Evolutionary conservation across 495 filamentous ascomycete genomes (phyloP), one percentile per base, ranked within the genome.

Genomic region (Evansstolkia leycettana): DNA sequence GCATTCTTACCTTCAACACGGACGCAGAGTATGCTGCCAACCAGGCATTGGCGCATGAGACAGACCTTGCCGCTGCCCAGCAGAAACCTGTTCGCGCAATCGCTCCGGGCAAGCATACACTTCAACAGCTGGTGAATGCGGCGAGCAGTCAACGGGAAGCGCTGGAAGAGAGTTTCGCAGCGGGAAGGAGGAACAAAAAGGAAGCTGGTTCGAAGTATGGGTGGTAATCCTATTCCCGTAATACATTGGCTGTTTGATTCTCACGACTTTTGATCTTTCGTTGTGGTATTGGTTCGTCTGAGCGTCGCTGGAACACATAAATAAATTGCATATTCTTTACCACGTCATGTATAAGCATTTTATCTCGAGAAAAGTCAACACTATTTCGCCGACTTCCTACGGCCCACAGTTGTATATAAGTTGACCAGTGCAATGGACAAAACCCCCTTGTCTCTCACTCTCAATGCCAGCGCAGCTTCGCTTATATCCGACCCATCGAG

Each of bases 141-240:
- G 87, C 78, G 12, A 76, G 70, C 45, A 78, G 57, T 35, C 84
- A 95, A 62, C 76, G 76, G 54, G 80, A 84, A 4, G 83, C 84
- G 5, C 58, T 95, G 50, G 85, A 94, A 54, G 87, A 95, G 53
- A 82, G 77, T 50, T 95, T 92, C 63, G 83, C 84, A 3, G 58
- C 70, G 40, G 84, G 78, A 12, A 69, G 68, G 50, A 72, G 71
- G 48, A 86, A 84, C 50, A 75, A 80, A 53, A 75, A 69, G 40
- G 85, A 92, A 43, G 84, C 83, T 4, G 82, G 80, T 7, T 73
- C 73, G 14, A 74, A 73, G 47, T 95, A 95, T 67, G 87, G 87
- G 5, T 94, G 84, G 82, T 81, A 57, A 46, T 41, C 9, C 13
- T 5, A 15, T 29, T 29, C 20, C 20, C n/a, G n/a, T n/a, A n/a